Percentiles rank a stretch among this genome's conserved stretches.
Evolutionary conservation across 2,329 filamentous ascomycete genomes (phyloP).

Genomic region (Fusarium proliferatum): DNA sequence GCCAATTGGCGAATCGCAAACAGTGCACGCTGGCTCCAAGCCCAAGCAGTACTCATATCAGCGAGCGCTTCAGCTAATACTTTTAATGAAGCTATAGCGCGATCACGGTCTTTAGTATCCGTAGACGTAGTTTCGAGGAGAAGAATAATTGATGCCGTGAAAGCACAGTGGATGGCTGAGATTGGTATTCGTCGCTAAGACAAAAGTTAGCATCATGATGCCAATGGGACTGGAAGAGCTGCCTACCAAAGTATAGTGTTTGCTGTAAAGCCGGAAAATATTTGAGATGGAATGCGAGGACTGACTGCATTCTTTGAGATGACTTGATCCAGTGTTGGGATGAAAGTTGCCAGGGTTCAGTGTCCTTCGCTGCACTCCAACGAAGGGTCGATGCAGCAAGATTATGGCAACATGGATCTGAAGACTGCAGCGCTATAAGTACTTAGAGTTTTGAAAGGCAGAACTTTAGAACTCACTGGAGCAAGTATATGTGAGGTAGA

Average conservation of each 20-base stretch:
- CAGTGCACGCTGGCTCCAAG: background rate
- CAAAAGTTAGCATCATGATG: too few relatives aligned
- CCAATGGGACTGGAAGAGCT: too few relatives aligned
- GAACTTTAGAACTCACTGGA: background rate
- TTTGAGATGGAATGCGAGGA: background rate
- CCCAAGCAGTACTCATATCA: constrained; percentile 7
- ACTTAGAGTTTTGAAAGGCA: too few relatives aligned
- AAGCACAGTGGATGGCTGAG: background rate
- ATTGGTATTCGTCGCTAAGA: background rate
- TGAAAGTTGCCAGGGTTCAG: background rate
- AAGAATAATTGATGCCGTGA: background rate
- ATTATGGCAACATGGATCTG: background rate
- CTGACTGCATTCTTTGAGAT: background rate
- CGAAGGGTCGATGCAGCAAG: background rate
- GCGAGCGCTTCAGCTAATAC: background rate
- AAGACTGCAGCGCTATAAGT: background rate
- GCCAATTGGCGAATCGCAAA: background rate
- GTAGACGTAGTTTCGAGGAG: background rate
- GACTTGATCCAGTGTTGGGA: background rate
- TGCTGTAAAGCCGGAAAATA: background rate
- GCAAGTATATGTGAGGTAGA: background rate
- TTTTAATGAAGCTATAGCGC: background rate
- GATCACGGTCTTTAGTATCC: background rate
- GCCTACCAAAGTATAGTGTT: background rate
- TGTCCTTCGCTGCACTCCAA: background rate